Percentiles rank a stretch among this genome's conserved stretches.
These are phyloP conservation scores for Dryas alaskensis DNA, from an alignment of 306 rosid species.

Conservation along the genomic window DNA sequence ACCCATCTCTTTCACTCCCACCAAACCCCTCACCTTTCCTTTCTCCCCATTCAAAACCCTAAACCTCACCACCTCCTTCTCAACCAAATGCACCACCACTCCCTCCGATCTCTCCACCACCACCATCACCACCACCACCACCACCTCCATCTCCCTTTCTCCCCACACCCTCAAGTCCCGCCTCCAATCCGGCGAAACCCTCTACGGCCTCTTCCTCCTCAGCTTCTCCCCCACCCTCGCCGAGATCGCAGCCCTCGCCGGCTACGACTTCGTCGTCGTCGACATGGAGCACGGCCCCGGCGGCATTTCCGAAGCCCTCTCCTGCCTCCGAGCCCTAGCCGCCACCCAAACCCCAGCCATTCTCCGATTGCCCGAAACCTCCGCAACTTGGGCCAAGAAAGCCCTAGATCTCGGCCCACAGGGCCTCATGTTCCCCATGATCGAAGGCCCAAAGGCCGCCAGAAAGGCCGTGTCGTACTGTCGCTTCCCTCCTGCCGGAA, in stretches of 20 bases:
- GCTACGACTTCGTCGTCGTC: slow-evolving; percentile 71
- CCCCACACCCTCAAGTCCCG: slow-evolving; percentile 53
- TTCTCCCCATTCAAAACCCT: slow-evolving; percentile 32
- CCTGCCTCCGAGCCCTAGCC: slow-evolving; percentile 69
- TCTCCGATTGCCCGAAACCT: slow-evolving; percentile 61
- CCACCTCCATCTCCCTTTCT: not conserved
- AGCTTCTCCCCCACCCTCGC: slow-evolving; percentile 77
- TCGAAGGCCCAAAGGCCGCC: slow-evolving; percentile 58
- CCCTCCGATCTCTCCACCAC: slow-evolving; percentile 20
- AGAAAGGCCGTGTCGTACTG: slow-evolving; percentile 63
- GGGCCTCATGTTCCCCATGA: slow-evolving; percentile 83
- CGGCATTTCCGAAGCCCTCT: slow-evolving; percentile 56
- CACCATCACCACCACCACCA: not conserved
- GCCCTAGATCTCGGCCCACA: slow-evolving; percentile 86
- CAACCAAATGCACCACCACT: slow-evolving; percentile 34
- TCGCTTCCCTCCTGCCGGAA: slow-evolving; percentile 61
- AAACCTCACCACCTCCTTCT: slow-evolving; percentile 17
- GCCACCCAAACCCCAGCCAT: slow-evolving; percentile 63
- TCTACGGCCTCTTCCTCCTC: slow-evolving; percentile 76
- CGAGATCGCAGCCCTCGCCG: slow-evolving; percentile 72
- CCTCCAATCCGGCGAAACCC: slow-evolving; percentile 63
- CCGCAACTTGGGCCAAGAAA: slow-evolving; percentile 76
- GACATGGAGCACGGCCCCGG: slow-evolving; percentile 93
- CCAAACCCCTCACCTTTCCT: slow-evolving; percentile 6
- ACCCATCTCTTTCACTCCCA: slow-evolving; percentile 4